Conservation (phyloP, 495 filamentous ascomycete genomes). For the Lasiosphaeria miniovina region DNA sequence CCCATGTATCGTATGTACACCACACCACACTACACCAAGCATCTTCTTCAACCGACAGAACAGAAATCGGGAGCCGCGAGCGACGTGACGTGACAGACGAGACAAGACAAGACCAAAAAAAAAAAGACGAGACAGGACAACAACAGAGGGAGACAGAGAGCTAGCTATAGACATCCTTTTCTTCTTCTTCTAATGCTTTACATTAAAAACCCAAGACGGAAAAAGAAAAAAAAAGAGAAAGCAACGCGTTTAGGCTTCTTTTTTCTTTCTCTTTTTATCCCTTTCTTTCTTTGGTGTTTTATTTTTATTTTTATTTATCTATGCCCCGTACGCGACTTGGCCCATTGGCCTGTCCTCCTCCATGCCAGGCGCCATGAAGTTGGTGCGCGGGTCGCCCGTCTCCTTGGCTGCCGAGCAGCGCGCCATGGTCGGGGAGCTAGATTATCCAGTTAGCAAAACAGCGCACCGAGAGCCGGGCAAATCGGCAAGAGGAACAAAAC, state of each 20-base stretch:
- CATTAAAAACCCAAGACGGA: constrained; percentile 4
- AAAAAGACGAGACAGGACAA: constrained; percentile 8
- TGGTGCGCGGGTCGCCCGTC: constrained; percentile 66
- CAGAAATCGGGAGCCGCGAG: constrained; percentile 2
- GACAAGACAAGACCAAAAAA: no score
- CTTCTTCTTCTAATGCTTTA: constrained; percentile 9
- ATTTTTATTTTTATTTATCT: constrained; percentile 18
- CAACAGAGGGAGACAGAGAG: neutral
- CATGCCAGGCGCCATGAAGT: constrained; percentile 81
- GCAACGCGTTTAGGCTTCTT: constrained; percentile 2
- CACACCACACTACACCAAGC: no score
- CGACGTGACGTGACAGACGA: neutral
- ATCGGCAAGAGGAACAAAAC: constrained; percentile 20
- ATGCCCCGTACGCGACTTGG: constrained; percentile 49
- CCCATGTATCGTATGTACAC: no score
- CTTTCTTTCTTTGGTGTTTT: constrained; percentile 7
- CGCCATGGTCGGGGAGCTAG: constrained; percentile 93
- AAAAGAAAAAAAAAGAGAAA: neutral
- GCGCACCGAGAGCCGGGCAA: constrained; percentile 1
- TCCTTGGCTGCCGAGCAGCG: constrained; percentile 84
- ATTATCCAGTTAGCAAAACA: constrained; percentile 15
- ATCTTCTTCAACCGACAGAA: no score
- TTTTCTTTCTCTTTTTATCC: neutral
- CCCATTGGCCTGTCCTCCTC: constrained; percentile 51
- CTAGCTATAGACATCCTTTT: constrained; percentile 18